phyloP scores from a whole-genome alignment of 1,284 basidiomycete species.

The Trametes hirsuta region DNA sequence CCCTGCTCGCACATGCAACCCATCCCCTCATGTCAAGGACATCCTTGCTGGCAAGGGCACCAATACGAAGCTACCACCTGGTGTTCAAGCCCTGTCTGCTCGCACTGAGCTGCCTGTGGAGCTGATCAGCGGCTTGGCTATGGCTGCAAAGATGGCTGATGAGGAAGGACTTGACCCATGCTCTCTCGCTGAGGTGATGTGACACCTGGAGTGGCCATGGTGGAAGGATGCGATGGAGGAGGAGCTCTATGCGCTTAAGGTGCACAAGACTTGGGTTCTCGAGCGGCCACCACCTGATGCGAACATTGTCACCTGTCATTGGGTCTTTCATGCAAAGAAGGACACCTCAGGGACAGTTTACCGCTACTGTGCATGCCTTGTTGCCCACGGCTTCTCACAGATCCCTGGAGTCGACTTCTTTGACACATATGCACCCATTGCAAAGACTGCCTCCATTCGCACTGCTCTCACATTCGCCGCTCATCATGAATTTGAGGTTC shows the following conservation, averaged over 20 bases:
- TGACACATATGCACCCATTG: conserved; percentile 39
- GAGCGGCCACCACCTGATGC: conserved; percentile 19
- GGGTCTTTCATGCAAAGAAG: conserved; percentile 27
- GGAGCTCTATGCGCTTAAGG: conserved; percentile 26
- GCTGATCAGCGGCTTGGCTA: conserved; percentile 5
- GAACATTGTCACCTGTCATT: conserved; percentile 28
- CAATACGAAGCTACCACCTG: no score
- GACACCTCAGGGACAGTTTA: conserved; percentile 31
- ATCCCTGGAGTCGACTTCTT: conserved; percentile 40
- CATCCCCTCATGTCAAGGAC: no score
- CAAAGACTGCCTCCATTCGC: conserved; percentile 31
- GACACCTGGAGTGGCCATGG: background rate
- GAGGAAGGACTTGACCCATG: conserved; percentile 10
- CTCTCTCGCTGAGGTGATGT: conserved; percentile 23
- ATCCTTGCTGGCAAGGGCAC: no score
- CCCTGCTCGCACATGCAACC: no score
- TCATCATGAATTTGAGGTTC: conserved; percentile 22
- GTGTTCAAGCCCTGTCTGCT: no score
- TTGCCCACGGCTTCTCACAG: conserved; percentile 43
- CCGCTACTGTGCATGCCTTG: conserved; percentile 38
- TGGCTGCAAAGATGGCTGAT: conserved; percentile 12
- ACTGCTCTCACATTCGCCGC: conserved; percentile 36
- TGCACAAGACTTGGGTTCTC: conserved; percentile 22
- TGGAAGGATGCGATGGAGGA: conserved; percentile 27
- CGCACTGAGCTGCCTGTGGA: background rate